These are phyloP conservation scores for Neopestalotiopsis sp. DNA, from an alignment of 2,329 filamentous ascomycete species.

Conservation along the genomic window DNA sequence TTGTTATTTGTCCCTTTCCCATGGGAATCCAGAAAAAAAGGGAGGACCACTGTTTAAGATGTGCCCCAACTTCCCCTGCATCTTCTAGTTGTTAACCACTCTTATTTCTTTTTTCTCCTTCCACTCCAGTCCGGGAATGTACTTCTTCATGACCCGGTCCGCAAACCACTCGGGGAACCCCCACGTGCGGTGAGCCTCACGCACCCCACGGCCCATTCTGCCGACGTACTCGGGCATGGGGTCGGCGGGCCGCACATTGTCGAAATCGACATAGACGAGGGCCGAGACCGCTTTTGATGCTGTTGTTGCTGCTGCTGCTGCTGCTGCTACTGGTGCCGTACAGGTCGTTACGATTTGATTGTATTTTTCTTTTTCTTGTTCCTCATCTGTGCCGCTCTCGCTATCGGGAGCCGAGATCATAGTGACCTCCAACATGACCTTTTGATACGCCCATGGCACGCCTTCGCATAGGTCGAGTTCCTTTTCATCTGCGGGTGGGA, in stretches of 20 bases:
- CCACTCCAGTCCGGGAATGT: slow-evolving; percentile 26
- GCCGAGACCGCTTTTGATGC: slow-evolving; percentile 33
- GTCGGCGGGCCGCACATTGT: slow-evolving; percentile 40
- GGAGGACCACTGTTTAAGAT: no score
- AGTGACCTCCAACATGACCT: slow-evolving; percentile 47
- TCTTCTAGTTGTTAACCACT: neutral
- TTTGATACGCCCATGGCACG: slow-evolving; percentile 66
- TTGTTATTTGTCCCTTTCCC: neutral
- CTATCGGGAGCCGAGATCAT: neutral
- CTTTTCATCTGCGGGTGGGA: slow-evolving; percentile 55
- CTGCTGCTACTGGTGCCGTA: neutral
- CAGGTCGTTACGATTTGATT: slow-evolving; percentile 7
- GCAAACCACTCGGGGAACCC: slow-evolving; percentile 63
- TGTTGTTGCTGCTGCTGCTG: slow-evolving; percentile 8
- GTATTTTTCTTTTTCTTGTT: neutral
- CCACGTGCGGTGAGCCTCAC: slow-evolving; percentile 58
- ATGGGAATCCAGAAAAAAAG: no score
- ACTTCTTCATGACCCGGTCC: slow-evolving; percentile 56
- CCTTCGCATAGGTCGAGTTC: slow-evolving; percentile 64
- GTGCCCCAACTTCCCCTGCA: no score
- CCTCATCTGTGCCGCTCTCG: slow-evolving; percentile 25
- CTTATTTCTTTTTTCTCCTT: neutral
- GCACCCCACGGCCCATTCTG: slow-evolving; percentile 67
- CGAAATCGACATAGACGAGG: slow-evolving; percentile 65
- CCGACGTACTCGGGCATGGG: slow-evolving; percentile 64